Evolutionary conservation across 2,329 filamentous ascomycete species (phyloP).

Genomic region (Beauveria varroae): DNA sequence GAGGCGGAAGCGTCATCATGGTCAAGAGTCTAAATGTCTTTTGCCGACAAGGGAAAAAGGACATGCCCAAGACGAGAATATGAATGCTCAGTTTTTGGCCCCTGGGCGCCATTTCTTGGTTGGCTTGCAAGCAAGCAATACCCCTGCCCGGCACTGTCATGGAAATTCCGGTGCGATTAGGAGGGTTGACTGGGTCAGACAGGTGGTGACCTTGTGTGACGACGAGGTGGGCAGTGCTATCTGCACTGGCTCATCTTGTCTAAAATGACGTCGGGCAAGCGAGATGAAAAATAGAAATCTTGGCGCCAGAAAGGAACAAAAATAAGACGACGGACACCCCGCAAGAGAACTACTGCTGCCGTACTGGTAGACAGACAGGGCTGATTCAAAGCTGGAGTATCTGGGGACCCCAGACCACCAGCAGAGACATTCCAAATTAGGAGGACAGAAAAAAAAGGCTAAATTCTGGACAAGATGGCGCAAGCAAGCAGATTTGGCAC

Average conservation of each 20-base stretch:
- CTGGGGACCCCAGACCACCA: constrained; percentile 4
- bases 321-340: neutral
- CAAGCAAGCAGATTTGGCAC: neutral
- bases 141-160: too few species aligned
- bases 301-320: neutral
- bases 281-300: too few species aligned
- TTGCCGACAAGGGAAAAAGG: too few species aligned
- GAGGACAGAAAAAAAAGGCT: neutral
- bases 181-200: neutral
- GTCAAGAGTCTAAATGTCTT: too few species aligned
- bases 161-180: too few species aligned
- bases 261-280: neutral
- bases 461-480: neutral
- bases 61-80: too few species aligned
- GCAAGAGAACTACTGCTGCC: neutral
- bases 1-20: too few species aligned
- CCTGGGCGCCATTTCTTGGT: neutral
- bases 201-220: neutral
- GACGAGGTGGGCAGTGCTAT: neutral
- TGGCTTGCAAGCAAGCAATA: neutral
- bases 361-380: neutral
- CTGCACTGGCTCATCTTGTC: neutral
- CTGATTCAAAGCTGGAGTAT: constrained; percentile 1
- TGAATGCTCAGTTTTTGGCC: too few species aligned
- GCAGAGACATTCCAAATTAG: neutral